These are phyloP conservation scores for Ophiostoma novo-ulmi DNA, from an alignment of 2,329 filamentous ascomycete genomes.

Conservation along the genomic window DNA sequence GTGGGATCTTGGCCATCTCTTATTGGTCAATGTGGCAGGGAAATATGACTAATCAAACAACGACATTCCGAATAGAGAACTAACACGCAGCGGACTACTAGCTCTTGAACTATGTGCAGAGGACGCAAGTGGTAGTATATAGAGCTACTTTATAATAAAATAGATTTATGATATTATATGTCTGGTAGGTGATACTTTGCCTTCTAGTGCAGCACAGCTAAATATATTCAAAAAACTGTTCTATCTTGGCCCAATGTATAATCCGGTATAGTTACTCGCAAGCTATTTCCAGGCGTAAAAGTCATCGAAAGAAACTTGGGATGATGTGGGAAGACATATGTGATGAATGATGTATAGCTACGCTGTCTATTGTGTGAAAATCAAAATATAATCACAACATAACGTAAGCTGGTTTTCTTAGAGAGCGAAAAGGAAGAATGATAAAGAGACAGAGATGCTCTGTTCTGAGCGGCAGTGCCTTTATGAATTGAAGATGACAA, in stretches of 20 bases:
- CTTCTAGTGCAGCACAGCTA: no score
- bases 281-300: no score
- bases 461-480: background rate
- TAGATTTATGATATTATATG: no score
- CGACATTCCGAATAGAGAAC: slow-evolving; percentile 13
- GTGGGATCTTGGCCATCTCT: background rate
- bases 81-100: background rate
- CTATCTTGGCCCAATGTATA: background rate
- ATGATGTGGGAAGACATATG: no score
- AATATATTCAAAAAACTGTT: background rate
- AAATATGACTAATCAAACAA: slow-evolving; percentile 2
- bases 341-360: background rate
- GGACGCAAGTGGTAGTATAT: background rate
- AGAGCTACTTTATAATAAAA: background rate
- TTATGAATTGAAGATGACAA: background rate
- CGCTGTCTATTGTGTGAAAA: background rate
- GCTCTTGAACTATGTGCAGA: background rate
- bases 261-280: slow-evolving; percentile 1
- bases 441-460: background rate
- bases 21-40: background rate
- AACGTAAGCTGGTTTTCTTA: no score
- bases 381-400: no score
- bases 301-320: no score
- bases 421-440: background rate
- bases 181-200: no score